Percentiles rank a stretch among this genome's conserved stretches.
phyloP scores from a whole-genome alignment of 1,139 yeast species.

The Geotrichum europaeum region DNA sequence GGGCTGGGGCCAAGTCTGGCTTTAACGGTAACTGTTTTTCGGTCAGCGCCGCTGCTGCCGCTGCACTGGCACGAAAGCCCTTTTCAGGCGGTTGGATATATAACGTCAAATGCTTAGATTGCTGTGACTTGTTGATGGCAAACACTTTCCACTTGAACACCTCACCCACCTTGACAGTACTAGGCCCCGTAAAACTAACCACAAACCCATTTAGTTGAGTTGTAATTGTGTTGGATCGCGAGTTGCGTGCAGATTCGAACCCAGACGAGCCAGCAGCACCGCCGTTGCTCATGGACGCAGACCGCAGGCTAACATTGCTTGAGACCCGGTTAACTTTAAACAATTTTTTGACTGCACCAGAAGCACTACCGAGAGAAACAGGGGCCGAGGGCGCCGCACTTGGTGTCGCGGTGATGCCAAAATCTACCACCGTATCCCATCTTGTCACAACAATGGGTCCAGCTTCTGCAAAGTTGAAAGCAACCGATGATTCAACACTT shows the following conservation, averaged over 20 bases:
- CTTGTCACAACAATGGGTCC: slow-evolving; percentile 43
- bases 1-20: slow-evolving; percentile 28
- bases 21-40: slow-evolving; percentile 17
- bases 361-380: slow-evolving; percentile 14
- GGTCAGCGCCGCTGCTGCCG: slow-evolving; percentile 11
- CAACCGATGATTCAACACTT: neutral
- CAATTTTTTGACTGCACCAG: slow-evolving; percentile 18
- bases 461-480: slow-evolving; percentile 1
- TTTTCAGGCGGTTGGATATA: slow-evolving; percentile 32
- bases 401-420: slow-evolving; percentile 46
- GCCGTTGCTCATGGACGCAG: neutral
- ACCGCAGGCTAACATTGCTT: slow-evolving; percentile 4
- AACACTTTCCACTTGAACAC: slow-evolving; percentile 60
- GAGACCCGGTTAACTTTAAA: slow-evolving; percentile 13
- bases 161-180: slow-evolving; percentile 56
- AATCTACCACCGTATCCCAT: slow-evolving; percentile 60
- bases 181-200: slow-evolving; percentile 59
- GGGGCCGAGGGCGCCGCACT: slow-evolving; percentile 18
- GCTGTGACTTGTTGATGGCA: slow-evolving; percentile 52
- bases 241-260: slow-evolving; percentile 1
- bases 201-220: slow-evolving; percentile 40
- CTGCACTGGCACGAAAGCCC: slow-evolving; percentile 7
- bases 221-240: slow-evolving; percentile 9
- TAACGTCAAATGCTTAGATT: slow-evolving; percentile 39
- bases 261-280: neutral